Percentiles rank a stretch among this genome's conserved stretches.
Conservation (phyloP, 2,329 filamentous ascomycete species). For the Stagonosporopsis rhizophila region DNA sequence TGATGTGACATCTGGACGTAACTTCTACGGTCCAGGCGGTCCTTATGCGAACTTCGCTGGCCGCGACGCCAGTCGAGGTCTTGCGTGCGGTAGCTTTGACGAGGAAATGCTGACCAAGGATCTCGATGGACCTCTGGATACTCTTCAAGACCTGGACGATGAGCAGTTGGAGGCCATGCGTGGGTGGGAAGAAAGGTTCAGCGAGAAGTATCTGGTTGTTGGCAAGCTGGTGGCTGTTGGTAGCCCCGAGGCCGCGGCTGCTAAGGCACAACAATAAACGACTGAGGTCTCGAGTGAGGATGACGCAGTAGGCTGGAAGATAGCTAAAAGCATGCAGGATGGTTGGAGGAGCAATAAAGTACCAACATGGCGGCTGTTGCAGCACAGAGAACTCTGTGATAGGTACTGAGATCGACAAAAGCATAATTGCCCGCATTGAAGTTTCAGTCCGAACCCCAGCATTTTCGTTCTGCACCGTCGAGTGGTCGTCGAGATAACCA, state of each 20-base stretch:
- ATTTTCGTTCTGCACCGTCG: background rate
- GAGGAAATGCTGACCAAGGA: conserved; percentile 69
- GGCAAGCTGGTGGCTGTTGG: conserved; percentile 78
- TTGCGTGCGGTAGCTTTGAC: conserved; percentile 51
- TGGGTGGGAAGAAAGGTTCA: conserved; percentile 93
- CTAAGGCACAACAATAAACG: conserved; percentile 31
- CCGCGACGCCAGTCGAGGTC: conserved; percentile 83
- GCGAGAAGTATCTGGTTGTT: conserved; percentile 94
- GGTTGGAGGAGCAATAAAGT: background rate
- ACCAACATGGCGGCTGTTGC: background rate
- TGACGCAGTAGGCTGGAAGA: background rate
- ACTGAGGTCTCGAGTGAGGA: background rate
- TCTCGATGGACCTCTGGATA: conserved; percentile 81
- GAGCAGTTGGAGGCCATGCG: conserved; percentile 84
- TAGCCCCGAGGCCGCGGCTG: conserved; percentile 59
- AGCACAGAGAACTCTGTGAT: background rate
- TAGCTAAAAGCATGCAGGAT: background rate
- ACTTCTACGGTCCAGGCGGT: conserved; percentile 95
- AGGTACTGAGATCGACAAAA: background rate
- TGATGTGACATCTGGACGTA: conserved; percentile 83
- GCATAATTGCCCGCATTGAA: background rate
- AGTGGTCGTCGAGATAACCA: background rate
- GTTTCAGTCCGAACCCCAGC: background rate
- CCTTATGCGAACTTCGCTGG: conserved; percentile 97
- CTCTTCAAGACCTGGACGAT: conserved; percentile 70